Base-by-base conservation (phyloP, 2,329 filamentous ascomycete species). In the Penicillium sp. region DNA sequence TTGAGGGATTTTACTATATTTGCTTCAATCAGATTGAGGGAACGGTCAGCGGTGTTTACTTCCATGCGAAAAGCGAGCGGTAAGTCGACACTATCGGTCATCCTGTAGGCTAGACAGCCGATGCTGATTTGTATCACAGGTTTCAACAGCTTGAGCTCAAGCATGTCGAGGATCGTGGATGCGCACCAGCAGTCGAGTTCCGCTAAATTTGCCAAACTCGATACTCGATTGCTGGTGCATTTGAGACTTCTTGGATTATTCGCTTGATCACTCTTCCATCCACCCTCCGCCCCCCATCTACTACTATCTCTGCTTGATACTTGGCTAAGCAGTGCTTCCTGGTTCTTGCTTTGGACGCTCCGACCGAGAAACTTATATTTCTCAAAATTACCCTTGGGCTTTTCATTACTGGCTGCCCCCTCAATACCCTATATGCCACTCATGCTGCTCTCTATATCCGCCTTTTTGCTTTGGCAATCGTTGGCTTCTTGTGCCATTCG, bases 1-100 rank as follows among this genome's bases (percentile, higher is more conserved):
- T 97, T 57, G 94, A 99, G 70, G 94, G 94, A 0, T 99, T 99
- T 72, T 99, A 97, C 73, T 99, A 99, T 70, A 97, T 99, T 63
- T 97, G 92, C 77, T 97, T 97, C 79, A 96, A 97, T 73, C 93
- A 97, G 75, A 79, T 91, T 46, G 84, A 87, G 60, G 94, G 93
- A 7, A 87, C 84, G 60, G 89, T 99, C 39, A 92, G 86, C 68
- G 94, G 94, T 16, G 96, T 97, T 55, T 99, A 99, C 76, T 99
- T 96, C 73, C 94, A 99, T 77, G 90, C 91, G 11, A 96, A 96
- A 79, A 97, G 92, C 77, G 93, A 97, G 79, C 96, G 93, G 91
- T 97, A 76, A 77, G 89, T 83, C 16, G n/a, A 52, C 50, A 46
- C 13, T 24, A 34, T 38, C 16, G 9, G n/a, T 11, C 8, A 58